Conservation (phyloP, 2,329 filamentous ascomycete species). For the Phialophora macrospora region DNA sequence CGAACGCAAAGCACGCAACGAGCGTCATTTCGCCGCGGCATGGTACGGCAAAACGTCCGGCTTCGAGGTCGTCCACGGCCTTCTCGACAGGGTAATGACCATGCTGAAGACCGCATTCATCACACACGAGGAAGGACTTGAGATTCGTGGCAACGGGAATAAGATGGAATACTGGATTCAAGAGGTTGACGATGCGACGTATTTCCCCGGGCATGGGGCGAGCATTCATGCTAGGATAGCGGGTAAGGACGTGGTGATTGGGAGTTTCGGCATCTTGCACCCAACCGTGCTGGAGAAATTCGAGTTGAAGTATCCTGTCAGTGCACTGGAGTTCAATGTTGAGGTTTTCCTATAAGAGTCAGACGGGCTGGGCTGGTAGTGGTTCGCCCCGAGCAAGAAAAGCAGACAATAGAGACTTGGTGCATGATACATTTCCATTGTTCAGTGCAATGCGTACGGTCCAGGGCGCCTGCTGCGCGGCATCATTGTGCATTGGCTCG, state of each 20-base stretch:
- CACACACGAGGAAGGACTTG: conserved; percentile 72
- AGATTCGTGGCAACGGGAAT: conserved; percentile 54
- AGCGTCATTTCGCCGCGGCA: conserved; percentile 93
- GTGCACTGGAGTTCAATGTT: conserved; percentile 90
- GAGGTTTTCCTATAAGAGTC: conserved; percentile 78
- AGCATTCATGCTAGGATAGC: conserved; percentile 76
- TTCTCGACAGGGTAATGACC: conserved; percentile 86
- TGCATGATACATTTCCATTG: not conserved
- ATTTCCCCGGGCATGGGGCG: conserved; percentile 88
- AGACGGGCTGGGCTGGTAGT: not conserved
- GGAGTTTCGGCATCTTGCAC: conserved; percentile 91
- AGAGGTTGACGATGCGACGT: conserved; percentile 87
- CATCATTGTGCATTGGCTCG: not conserved
- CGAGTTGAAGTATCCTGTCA: conserved; percentile 89
- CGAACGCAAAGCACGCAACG: conserved; percentile 88
- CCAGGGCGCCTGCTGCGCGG: not conserved
- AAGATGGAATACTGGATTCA: conserved; percentile 89
- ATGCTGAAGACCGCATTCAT: conserved; percentile 89
- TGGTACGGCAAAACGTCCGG: conserved; percentile 94
- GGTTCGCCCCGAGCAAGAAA: not conserved
- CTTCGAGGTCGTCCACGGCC: conserved; percentile 93
- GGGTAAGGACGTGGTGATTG: conserved; percentile 77
- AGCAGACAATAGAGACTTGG: conserved; percentile 5
- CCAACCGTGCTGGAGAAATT: conserved; percentile 92
- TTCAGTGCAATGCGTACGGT: not conserved